Base-by-base conservation (phyloP, 2,329 filamentous ascomycete species). In the Xylaria hypoxylon region DNA sequence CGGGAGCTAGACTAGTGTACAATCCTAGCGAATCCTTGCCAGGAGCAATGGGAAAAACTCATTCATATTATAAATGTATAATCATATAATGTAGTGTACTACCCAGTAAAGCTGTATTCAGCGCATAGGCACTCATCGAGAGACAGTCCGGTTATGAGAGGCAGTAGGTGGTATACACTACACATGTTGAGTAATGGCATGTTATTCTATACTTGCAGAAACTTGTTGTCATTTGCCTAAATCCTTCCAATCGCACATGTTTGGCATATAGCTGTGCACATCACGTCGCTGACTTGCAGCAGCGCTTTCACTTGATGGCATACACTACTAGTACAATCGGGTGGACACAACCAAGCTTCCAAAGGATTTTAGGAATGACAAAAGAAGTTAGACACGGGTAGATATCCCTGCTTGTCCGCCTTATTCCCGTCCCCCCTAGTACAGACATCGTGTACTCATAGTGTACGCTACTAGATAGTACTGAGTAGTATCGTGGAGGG, bases 271-370 rank as follows among this genome's bases (percentile, higher is more conserved):
- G n/a, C 28, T 35, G n/a, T 24, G 15, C 62, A 59, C 56, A 64
- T 55, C 62, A 64, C 38, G 11, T 11, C 22, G 35, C 44, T 63
- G 62, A 50, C 31, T 65, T 62, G 59, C 64, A 55, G 59, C 47
- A 8, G 15, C 17, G 52, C 47, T 28, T 38, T 28, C 28, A 38
- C 8, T 31, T 31, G 19, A 53, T 33, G 31, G 7, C 26, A 8
- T 10, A n/a, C n/a, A n/a, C n/a, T n/a, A n/a, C n/a, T n/a, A n/a
- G n/a, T n/a, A n/a, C 35, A 28, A 45, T 38, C 22, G 33, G 22
- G 51, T 38, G 13, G 26, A 26, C n/a, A 17, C 28, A 38, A 31
- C 31, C 42, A 57, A 56, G 51, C 33, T 57, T 24, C 48, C 51
- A 4, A 44, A 28, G 51, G 52, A 47, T 53, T 53, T 62, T n/a